Base-by-base conservation (phyloP, 257 asterid genomes). In the Thymus mandschuricus region DNA sequence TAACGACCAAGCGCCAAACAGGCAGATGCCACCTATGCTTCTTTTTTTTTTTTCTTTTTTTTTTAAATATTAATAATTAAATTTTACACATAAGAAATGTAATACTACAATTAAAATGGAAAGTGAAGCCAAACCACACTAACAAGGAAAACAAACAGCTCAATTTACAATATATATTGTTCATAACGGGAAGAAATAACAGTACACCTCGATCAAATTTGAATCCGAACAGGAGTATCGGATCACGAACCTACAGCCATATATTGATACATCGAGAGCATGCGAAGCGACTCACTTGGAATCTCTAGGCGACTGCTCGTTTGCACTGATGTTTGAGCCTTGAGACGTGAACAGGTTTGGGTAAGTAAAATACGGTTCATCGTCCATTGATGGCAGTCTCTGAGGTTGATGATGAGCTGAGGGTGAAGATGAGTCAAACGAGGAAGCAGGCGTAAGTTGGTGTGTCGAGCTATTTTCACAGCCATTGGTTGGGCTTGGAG, bases 301-400 rank as follows among this genome's bases (percentile, higher is more conserved):
- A 67, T 86, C 85, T 12, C 67, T 76, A 69, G 83, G 80, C 3
- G 92, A 88, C 69, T 76, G 76, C 30, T 86, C 15, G 60, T 43
- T 82, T 49, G 82, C 61, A 43, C 76, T 1, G 52, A 81, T 75
- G 72, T 71, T 81, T 5, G 95, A 76, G 55, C 88, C 86, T 72
- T 85, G 92, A 48, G 85, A 30, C 3, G 78, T 72, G 80, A 95
- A 95, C 79, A 95, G 70, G 82, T 88, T 92, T 0, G 98, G 98
- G 69, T 95, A 95, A 10, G 99, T 82, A 79, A 87, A 86, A 68
- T 70, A 81, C 6, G 91, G 2, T 9, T 92, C 99, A 58, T 89
- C 92, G 11, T 94, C 99, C 86, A 86, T 79, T 1, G 93, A 89
- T 34, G 96, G 87, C 83, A 84, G 70, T 74, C 96, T 83, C 84